A percentile compares a stretch with the other conserved stretches of the same genome.
Conservation (phyloP, 208 protist genomes). For the Wallacemonas sp. region DNA sequence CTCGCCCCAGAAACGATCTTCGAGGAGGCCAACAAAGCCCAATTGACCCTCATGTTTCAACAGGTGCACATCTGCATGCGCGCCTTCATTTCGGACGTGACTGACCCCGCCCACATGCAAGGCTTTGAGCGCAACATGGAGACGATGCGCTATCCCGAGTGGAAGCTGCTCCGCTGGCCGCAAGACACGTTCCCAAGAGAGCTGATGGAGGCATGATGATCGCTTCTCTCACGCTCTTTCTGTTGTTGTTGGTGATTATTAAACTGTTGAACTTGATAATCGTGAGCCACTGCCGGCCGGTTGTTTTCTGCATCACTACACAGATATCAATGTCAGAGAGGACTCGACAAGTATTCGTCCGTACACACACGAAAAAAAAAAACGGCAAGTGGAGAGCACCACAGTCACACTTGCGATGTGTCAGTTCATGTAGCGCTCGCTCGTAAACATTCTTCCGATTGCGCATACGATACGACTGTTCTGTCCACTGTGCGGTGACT, state of each 20-base stretch:
- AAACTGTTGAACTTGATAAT: not conserved
- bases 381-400: no score
- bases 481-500: no score
- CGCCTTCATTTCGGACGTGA: slow-evolving; percentile 16
- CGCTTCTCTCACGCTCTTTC: not conserved
- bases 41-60: not conserved
- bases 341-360: no score
- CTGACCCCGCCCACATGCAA: slow-evolving; percentile 21
- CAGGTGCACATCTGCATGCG: slow-evolving; percentile 2
- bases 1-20: not conserved
- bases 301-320: no score
- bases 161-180: not conserved
- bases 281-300: not conserved
- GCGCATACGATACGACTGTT: no score
- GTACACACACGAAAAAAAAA: no score
- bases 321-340: no score
- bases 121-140: slow-evolving; percentile 38
- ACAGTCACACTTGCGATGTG: no score
- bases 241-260: not conserved
- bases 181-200: not conserved
- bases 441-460: no score
- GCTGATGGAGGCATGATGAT: not conserved
- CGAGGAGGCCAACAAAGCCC: not conserved
- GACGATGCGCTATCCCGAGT: slow-evolving; percentile 30
- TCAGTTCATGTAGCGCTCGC: no score